Conservation (phyloP, 768 basidiomycete species). For the Rhodotorula toruloides region DNA sequence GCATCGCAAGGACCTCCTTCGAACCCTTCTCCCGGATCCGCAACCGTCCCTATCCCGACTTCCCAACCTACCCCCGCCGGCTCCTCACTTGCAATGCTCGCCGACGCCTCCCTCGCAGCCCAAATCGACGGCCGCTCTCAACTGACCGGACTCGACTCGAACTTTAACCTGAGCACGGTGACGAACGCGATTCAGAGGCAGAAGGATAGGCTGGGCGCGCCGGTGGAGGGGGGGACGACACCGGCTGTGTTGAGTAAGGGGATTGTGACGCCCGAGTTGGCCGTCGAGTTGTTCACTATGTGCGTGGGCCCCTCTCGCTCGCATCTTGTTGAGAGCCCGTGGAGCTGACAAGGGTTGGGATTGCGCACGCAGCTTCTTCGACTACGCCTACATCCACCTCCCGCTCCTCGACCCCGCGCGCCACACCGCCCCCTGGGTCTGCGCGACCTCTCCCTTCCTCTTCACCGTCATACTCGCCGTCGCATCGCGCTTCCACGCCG, state of each 20-base stretch:
- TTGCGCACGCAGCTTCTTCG: slow-evolving; percentile 40
- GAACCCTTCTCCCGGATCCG: background rate
- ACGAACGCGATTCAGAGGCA: slow-evolving; percentile 23
- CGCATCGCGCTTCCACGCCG: slow-evolving; percentile 78
- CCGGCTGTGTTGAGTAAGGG: slow-evolving; percentile 25
- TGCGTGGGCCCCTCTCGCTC: background rate
- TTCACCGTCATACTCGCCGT: slow-evolving; percentile 94
- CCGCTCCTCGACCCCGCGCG: slow-evolving; percentile 76
- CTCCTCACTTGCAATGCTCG: slow-evolving; percentile 21
- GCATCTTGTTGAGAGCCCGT: background rate
- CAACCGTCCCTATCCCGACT: background rate
- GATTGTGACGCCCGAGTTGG: slow-evolving; percentile 77
- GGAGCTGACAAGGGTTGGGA: no score
- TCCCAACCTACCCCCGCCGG: slow-evolving; percentile 5
- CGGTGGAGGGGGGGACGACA: slow-evolving; percentile 6
- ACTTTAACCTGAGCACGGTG: slow-evolving; percentile 28
- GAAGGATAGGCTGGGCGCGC: background rate
- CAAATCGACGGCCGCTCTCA: slow-evolving; percentile 26
- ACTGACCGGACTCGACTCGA: slow-evolving; percentile 21
- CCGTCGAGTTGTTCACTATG: slow-evolving; percentile 81
- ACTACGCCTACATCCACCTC: slow-evolving; percentile 51
- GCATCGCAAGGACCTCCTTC: no score
- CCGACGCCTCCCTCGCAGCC: slow-evolving; percentile 31
- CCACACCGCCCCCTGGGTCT: slow-evolving; percentile 90
- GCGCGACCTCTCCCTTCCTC: slow-evolving; percentile 87